phyloP scores from a whole-genome alignment of 2,329 filamentous ascomycete genomes.

The Paracamarosporium sp. region DNA sequence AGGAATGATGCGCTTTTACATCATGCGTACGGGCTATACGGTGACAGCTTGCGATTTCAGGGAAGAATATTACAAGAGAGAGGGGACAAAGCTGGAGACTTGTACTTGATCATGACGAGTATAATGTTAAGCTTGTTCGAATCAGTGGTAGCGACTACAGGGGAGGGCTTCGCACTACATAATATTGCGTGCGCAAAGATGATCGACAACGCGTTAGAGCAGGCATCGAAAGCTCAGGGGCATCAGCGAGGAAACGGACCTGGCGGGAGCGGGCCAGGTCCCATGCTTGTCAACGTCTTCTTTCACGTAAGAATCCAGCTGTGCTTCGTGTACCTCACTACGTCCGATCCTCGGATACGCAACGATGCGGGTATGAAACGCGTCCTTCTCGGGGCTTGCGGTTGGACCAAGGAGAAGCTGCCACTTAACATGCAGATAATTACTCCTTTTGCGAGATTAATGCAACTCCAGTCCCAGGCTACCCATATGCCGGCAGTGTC shows the following conservation, averaged over 20 bases:
- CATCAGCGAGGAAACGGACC: conserved; percentile 11
- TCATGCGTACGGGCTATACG: conserved; percentile 22
- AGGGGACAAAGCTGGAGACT: conserved; percentile 9
- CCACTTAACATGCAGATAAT: conserved; percentile 11
- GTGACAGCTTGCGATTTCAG: conserved; percentile 17
- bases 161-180: conserved; percentile 23
- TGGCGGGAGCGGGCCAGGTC: conserved; percentile 14
- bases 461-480: background rate
- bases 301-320: conserved; percentile 26
- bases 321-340: conserved; percentile 16
- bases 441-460: background rate
- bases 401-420: conserved; percentile 1
- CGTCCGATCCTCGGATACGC: conserved; percentile 1
- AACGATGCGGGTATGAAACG: conserved; percentile 5
- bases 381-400: conserved; percentile 7
- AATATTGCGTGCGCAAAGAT: conserved; percentile 25
- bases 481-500: background rate
- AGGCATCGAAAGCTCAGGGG: background rate
- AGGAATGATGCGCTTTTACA: conserved; percentile 17
- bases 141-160: conserved; percentile 22
- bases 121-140: conserved; percentile 30
- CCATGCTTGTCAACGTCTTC: conserved; percentile 19
- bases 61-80: conserved; percentile 11
- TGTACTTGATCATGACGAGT: conserved; percentile 28
- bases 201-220: conserved; percentile 16